Evolutionary conservation across 1,139 yeast species (phyloP).

Genomic region (Kurtzmaniella quercitrusa): DNA sequence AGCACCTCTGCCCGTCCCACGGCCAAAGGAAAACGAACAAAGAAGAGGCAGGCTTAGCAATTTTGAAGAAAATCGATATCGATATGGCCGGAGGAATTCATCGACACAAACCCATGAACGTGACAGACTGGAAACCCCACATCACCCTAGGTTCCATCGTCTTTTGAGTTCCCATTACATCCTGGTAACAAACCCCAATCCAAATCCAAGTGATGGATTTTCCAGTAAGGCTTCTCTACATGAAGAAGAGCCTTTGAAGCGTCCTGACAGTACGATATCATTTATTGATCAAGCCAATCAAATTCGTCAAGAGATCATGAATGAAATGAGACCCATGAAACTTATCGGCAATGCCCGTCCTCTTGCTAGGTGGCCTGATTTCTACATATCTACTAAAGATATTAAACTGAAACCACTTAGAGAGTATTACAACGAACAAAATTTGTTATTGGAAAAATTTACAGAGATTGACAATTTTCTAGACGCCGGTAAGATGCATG

Average conservation of each 20-base stretch:
- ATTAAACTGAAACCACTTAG: conserved; percentile 21
- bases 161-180: conserved; percentile 4
- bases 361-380: conserved; percentile 46
- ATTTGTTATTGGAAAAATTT: conserved; percentile 54
- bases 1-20: not conserved
- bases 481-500: conserved; percentile 65
- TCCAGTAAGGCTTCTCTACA: conserved; percentile 5
- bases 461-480: conserved; percentile 60
- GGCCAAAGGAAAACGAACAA: not conserved
- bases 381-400: conserved; percentile 15
- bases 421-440: conserved; percentile 48
- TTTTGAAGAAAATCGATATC: not conserved
- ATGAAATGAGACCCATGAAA: conserved; percentile 48
- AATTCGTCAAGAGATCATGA: conserved; percentile 17
- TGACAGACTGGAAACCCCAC: not conserved
- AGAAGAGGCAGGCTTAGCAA: not conserved
- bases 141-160: conserved; percentile 3
- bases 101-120: not conserved
- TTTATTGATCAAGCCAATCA: not conserved
- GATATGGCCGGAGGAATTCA: not conserved
- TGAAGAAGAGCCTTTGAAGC: conserved; percentile 2
- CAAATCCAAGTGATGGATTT: not conserved
- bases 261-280: conserved; percentile 3
- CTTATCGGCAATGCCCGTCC: conserved; percentile 52
- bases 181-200: conserved; percentile 7